These are phyloP conservation scores for Pyrenula aspistea DNA, from an alignment of 495 filamentous ascomycete species.

Conservation along the genomic window DNA sequence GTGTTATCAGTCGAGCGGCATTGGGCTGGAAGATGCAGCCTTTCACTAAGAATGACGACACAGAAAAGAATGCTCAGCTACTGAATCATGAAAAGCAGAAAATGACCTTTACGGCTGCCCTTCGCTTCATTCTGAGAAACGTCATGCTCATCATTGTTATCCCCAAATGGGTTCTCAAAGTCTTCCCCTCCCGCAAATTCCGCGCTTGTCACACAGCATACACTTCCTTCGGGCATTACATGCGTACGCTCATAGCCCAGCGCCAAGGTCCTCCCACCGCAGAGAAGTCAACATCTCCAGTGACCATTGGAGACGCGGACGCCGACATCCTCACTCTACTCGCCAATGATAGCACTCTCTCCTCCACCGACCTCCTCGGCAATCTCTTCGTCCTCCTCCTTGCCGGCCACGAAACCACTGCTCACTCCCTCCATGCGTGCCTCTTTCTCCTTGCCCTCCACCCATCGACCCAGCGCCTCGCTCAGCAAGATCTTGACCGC, in stretches of 20 bases:
- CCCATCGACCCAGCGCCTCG: slow-evolving; percentile 26
- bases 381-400: slow-evolving; percentile 38
- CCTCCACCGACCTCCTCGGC: slow-evolving; percentile 29
- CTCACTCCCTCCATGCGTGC: slow-evolving; percentile 25
- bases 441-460: slow-evolving; percentile 28
- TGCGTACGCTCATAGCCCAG: slow-evolving; percentile 27
- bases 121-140: slow-evolving; percentile 14
- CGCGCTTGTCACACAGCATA: slow-evolving; percentile 35
- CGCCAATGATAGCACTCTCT: slow-evolving; percentile 10
- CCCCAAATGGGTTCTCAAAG: slow-evolving; percentile 10
- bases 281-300: slow-evolving; percentile 50
- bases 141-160: slow-evolving; percentile 1
- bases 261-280: neutral
- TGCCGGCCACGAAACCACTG: slow-evolving; percentile 40
- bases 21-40: slow-evolving; percentile 21
- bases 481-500: slow-evolving; percentile 23
- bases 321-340: neutral
- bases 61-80: neutral
- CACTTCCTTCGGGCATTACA: slow-evolving; percentile 50
- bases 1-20: slow-evolving; percentile 28
- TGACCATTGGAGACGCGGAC: slow-evolving; percentile 28
- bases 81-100: slow-evolving; percentile 1
- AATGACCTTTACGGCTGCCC: slow-evolving; percentile 12
- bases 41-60: neutral
- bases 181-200: slow-evolving; percentile 38